Conservation (phyloP, 768 basidiomycete genomes). For the Naematelia encephala region DNA sequence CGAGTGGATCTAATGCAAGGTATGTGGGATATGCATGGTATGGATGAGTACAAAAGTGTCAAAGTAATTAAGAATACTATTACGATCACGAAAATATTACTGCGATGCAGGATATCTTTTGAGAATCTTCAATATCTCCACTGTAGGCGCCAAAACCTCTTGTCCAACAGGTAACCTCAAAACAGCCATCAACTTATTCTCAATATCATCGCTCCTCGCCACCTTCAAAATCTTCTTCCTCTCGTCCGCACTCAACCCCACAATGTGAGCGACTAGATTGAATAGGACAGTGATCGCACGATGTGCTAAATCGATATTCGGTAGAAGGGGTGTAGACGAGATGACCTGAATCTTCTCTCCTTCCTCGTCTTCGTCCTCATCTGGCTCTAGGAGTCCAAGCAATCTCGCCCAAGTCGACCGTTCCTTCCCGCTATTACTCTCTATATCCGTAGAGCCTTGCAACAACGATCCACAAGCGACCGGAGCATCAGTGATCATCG, state of each 20-base stretch:
- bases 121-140: constrained; percentile 34
- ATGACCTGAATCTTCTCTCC: constrained; percentile 31
- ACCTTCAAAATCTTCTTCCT: constrained; percentile 54
- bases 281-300: constrained; percentile 72
- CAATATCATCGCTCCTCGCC: constrained; percentile 59
- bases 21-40: neutral
- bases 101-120: constrained; percentile 18
- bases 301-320: constrained; percentile 63
- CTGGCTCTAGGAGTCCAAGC: constrained; percentile 58
- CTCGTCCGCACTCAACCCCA: constrained; percentile 47
- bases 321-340: constrained; percentile 20
- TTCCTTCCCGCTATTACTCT: neutral
- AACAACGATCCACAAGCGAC: constrained; percentile 63
- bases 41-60: neutral
- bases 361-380: constrained; percentile 52
- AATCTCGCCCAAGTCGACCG: constrained; percentile 60
- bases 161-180: constrained; percentile 13
- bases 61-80: no score
- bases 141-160: constrained; percentile 31
- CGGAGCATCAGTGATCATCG: constrained; percentile 66
- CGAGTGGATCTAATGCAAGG: no score
- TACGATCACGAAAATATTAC: no score
- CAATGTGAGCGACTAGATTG: constrained; percentile 60
- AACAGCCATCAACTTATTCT: constrained; percentile 54
- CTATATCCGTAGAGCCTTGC: neutral